Evolutionary conservation across 2,329 filamentous ascomycete genomes (phyloP), one percentile per base, ranked within the genome.

Genomic region (Penicillium italicum): DNA sequence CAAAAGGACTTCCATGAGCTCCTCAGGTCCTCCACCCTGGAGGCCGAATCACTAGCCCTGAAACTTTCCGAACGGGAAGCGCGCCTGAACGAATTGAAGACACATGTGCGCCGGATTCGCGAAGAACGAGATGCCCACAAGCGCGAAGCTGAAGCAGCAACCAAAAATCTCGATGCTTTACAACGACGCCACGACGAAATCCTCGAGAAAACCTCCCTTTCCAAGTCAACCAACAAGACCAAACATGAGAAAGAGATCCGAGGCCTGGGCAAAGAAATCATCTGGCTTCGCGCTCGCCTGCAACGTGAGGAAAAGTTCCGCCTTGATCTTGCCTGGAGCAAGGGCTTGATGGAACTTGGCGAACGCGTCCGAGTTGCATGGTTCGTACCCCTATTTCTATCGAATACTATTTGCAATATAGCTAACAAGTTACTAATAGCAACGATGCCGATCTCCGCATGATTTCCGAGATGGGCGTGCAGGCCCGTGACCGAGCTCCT

Each of bases 361-460:
- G 88, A 91, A 68, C 72, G 71, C 33, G 74, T 78, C 50, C 72
- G 76, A 48, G 66, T 73, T 62, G 87, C 90, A 77, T 97, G 92
- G 93, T 97, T 86, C 65, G 90, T 87, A 62, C 56, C 36, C 42
- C 55, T 33, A 34, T 18, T 45, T 53, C 38, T 52, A 44, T 33
- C 42, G 42, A 16, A 55, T 51, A 33, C 50, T 30, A 46, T 41
- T 44, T 37, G 33, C 42, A 14, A 52, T 30, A 37, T 30, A 46
- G 40, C 65, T 70, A 66, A 68, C 58, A 56, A 50, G 9, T 45
- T 12, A 26, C 28, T 26, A 54, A 72, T 73, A 97, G 94, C 78
- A 99, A 97, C 78, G 88, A 93, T 73, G 89, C 90, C 58, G 91
- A 97, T 72, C 85, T 97, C 56, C 85, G 86, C 50, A 88, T 97